These are phyloP conservation scores for Phallus indusiatus DNA, from an alignment of 768 basidiomycete genomes.

Conservation along the genomic window DNA sequence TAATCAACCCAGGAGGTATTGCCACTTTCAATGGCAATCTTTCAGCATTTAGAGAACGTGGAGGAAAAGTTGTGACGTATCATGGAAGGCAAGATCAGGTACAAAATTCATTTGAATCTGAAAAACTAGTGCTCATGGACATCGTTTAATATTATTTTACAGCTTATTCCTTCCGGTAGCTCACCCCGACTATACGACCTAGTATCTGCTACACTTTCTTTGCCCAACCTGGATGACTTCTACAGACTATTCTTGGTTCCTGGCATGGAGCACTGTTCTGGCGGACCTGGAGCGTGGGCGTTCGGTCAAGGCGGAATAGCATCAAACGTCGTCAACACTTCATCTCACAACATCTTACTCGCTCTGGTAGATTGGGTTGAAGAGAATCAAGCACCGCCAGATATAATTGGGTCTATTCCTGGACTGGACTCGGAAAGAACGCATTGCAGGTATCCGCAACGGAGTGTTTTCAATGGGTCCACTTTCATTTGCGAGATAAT, in stretches of 20 bases:
- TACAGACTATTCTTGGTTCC: slow-evolving; percentile 25
- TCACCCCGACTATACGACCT: slow-evolving; percentile 18
- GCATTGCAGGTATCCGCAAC: slow-evolving; percentile 8
- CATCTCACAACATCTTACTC: slow-evolving; percentile 19
- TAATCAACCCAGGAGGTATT: slow-evolving; percentile 14
- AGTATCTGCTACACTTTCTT: slow-evolving; percentile 14
- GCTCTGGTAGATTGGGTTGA: slow-evolving; percentile 26
- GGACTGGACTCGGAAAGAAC: neutral
- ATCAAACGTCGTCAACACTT: slow-evolving; percentile 10
- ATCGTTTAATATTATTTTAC: neutral
- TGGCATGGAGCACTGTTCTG: slow-evolving; percentile 25
- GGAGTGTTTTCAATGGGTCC: neutral
- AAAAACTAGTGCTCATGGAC: neutral
- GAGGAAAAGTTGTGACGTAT: slow-evolving; percentile 20
- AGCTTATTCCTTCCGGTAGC: slow-evolving; percentile 23
- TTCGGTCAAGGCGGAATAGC: slow-evolving; percentile 16
- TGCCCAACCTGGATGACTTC: slow-evolving; percentile 20
- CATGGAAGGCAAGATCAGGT: slow-evolving; percentile 15
- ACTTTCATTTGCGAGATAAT: neutral
- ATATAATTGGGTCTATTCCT: slow-evolving; percentile 11
- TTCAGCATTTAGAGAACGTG: slow-evolving; percentile 15
- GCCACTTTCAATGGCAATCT: slow-evolving; percentile 14
- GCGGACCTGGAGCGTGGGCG: slow-evolving; percentile 19
- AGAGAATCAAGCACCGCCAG: slow-evolving; percentile 14
- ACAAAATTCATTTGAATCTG: neutral